phyloP scores from a whole-genome alignment of 768 basidiomycete genomes.

The Suillus plorans region DNA sequence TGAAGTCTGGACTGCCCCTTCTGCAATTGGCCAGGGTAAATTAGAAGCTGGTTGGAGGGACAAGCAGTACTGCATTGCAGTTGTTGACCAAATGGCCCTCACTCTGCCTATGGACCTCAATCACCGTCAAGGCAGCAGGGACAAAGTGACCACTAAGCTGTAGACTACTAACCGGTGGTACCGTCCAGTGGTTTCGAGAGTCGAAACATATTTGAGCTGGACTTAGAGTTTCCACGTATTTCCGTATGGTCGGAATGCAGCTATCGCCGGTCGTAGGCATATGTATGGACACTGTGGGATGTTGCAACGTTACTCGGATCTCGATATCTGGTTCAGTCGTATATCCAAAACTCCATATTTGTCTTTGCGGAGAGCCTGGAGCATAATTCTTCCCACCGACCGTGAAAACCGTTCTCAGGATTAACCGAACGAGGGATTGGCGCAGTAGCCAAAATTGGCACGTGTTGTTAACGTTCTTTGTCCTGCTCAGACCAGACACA shows the following conservation, averaged over 20 bases:
- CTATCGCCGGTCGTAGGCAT: neutral
- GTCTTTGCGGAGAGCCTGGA: neutral
- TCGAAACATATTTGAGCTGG: neutral
- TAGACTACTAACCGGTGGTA: constrained; percentile 2
- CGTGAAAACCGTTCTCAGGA: neutral
- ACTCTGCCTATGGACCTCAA: constrained; percentile 36
- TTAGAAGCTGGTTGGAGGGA: constrained; percentile 54
- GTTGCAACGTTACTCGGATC: neutral
- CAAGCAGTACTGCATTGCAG: constrained; percentile 60
- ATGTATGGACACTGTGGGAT: neutral
- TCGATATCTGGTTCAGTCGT: neutral
- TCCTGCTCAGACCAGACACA: neutral
- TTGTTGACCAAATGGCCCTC: constrained; percentile 62
- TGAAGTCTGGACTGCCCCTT: constrained; percentile 68
- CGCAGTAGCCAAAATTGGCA: neutral
- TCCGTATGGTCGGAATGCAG: neutral
- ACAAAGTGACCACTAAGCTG: constrained; percentile 18
- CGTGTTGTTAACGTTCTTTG: neutral
- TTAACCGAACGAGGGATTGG: neutral
- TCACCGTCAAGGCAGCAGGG: constrained; percentile 16
- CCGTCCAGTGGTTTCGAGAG: neutral
- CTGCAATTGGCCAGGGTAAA: constrained; percentile 47
- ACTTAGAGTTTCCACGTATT: neutral
- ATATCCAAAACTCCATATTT: neutral
- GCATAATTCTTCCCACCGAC: neutral